phyloP scores from a whole-genome alignment of 345 rosid species.

The Leavenworthia alabamica region DNA sequence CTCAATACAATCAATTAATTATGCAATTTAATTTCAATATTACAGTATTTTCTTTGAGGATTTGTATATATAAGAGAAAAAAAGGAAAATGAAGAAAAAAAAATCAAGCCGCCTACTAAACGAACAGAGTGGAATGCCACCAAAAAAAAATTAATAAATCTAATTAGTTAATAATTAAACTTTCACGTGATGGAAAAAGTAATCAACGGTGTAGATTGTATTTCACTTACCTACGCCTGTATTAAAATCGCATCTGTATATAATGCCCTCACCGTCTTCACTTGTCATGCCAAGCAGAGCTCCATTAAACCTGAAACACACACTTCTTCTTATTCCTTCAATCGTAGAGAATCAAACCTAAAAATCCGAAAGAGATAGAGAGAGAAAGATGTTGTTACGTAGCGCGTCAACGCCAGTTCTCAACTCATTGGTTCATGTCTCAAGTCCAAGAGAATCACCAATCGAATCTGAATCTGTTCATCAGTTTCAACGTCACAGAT shows the following conservation, averaged over 20 bases:
- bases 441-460: constrained; percentile 37
- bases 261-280: constrained; percentile 5
- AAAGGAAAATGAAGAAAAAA: too few relatives aligned
- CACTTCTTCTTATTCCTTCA: constrained; percentile 5
- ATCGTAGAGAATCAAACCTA: background rate
- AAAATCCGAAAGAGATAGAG: background rate
- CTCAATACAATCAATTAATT: too few relatives aligned
- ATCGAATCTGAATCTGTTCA: constrained; percentile 40
- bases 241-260: background rate
- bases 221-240: background rate
- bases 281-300: background rate
- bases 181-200: constrained; percentile 7
- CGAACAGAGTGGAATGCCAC: too few relatives aligned
- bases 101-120: too few relatives aligned
- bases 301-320: background rate
- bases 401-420: constrained; percentile 72
- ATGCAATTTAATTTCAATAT: too few relatives aligned
- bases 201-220: constrained; percentile 20
- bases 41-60: too few relatives aligned
- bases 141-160: too few relatives aligned
- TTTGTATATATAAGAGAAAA: too few relatives aligned
- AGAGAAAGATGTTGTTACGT: constrained; percentile 53
- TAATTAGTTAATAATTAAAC: background rate
- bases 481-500: constrained; percentile 30
- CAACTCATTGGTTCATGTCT: constrained; percentile 46